A percentile compares a stretch with the other conserved stretches of the same genome.
phyloP scores from a whole-genome alignment of 176 grass and related monocot species.

The Ampelocalamus luodianensis region DNA sequence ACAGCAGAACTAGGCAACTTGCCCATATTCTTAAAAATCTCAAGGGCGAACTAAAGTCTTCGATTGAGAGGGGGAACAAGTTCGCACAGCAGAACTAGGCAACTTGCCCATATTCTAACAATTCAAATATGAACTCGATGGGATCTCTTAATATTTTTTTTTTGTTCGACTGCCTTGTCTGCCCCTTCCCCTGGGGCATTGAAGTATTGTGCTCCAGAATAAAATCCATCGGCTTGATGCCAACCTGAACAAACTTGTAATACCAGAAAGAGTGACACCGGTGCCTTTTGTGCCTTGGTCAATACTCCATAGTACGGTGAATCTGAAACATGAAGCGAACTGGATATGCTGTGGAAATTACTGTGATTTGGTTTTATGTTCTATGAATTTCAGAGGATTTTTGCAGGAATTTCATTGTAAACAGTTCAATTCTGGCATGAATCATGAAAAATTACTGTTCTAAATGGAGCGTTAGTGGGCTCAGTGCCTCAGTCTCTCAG shows the following conservation, averaged over 20 bases:
- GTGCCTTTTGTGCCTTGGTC: slow-evolving; percentile 19
- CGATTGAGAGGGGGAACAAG: slow-evolving; percentile 87
- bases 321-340: slow-evolving; percentile 16
- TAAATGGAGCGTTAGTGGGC: no score
- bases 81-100: slow-evolving; percentile 54
- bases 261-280: slow-evolving; percentile 1
- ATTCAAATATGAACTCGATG: not conserved
- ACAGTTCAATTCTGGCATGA: not conserved
- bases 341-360: not conserved
- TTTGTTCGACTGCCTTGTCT: slow-evolving; percentile 23
- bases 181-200: not conserved
- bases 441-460: no score
- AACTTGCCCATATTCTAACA: not conserved
- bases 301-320: not conserved
- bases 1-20: slow-evolving; percentile 18
- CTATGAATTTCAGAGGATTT: no score
- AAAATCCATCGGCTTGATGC: slow-evolving; percentile 30
- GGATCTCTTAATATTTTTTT: slow-evolving; percentile 47
- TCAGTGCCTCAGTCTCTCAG: no score
- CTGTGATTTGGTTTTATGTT: not conserved
- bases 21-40: slow-evolving; percentile 48
- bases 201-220: slow-evolving; percentile 38
- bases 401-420: no score
- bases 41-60: slow-evolving; percentile 78
- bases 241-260: slow-evolving; percentile 41